Base-by-base conservation (phyloP, 768 basidiomycete genomes). In the Auriscalpium vulgare region DNA sequence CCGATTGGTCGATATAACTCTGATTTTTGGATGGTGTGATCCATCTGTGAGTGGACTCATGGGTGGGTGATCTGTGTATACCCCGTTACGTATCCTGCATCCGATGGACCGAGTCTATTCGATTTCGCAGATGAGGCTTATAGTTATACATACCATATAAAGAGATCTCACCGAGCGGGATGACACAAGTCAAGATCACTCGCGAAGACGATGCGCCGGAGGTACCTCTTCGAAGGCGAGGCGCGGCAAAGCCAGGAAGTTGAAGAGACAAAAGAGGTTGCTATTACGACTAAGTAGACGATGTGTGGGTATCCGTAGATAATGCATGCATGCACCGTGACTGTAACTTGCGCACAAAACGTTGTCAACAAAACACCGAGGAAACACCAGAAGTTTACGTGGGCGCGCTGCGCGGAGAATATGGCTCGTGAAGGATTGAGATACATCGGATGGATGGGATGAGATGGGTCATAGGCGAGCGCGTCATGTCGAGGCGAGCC, bases 111-210 rank as follows among this genome's bases (percentile, higher is more conserved):
- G 29, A 21, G 21, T 21, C 21, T 29, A 2, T 5, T 29, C 3
- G 23, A 29, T 5, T 29, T 29, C 29, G 29, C 29, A 4, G 29
- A 29, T 29, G 29, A 29, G 4, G 7, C 29, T 5, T 29, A 5
- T 29, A 29, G n/a, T n/a, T n/a, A n/a, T n/a, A n/a, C n/a, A n/a
- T n/a, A n/a, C n/a, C 29, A 29, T 29, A 29, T 5, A 2, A 29
- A 29, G n/a, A n/a, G 55, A 98, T 90, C 70, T 95, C 92, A 65
- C 86, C 86, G 60, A 98, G 72, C 19, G 95, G 95, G n/a, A 98
- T 67, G 2, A 75, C 79, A 64, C 91, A 95, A 11, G 82, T 87
- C 60, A 98, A 71, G 53, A 95, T 88, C 38, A 89, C 80, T 23
- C 92, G 83, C 8, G 86, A 73, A 16, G 84, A 79, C 10, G 70